Evolutionary conservation across 345 rosid species (phyloP).

Genomic region (Iberis pinnata): DNA sequence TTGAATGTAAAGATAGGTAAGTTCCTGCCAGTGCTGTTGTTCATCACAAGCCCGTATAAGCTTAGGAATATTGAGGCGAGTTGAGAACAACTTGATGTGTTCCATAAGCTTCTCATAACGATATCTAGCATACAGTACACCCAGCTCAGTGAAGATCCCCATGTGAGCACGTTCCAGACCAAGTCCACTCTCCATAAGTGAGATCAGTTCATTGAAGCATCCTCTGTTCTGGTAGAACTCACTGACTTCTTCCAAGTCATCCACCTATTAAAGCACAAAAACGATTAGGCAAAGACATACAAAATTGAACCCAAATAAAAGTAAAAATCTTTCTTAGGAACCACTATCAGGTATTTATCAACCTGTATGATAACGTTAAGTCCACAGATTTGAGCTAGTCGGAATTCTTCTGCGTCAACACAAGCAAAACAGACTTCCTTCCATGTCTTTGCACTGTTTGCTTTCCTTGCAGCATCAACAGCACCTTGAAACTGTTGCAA

Average conservation of each 20-base stretch:
- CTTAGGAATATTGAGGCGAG: constrained; percentile 97
- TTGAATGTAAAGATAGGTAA: constrained; percentile 80
- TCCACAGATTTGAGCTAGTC: constrained; percentile 94
- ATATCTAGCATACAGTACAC: constrained; percentile 95
- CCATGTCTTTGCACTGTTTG: constrained; percentile 99
- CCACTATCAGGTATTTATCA: constrained; percentile 7
- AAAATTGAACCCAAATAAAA: not conserved
- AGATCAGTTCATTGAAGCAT: constrained; percentile 90
- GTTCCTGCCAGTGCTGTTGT: constrained; percentile 98
- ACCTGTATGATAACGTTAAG: constrained; percentile 93
- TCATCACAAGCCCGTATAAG: constrained; percentile 98
- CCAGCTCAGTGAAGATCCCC: constrained; percentile 99
- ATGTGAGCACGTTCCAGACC: constrained; percentile 98
- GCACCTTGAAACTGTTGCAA: constrained; percentile 95
- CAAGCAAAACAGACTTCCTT: constrained; percentile 99
- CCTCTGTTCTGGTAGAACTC: constrained; percentile 99
- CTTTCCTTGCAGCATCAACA: constrained; percentile 98
- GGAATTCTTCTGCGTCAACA: constrained; percentile 98
- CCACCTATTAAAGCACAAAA: constrained; percentile 53
- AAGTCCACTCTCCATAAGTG: constrained; percentile 98
- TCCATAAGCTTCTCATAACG: constrained; percentile 98
- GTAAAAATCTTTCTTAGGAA: not conserved
- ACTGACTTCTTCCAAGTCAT: constrained; percentile 95
- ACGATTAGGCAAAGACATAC: constrained; percentile 7
- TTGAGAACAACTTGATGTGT: constrained; percentile 93